A percentile compares a stretch with the other conserved stretches of the same genome.
Conservation (phyloP, 768 basidiomycete species). For the Amanita inopinata region DNA sequence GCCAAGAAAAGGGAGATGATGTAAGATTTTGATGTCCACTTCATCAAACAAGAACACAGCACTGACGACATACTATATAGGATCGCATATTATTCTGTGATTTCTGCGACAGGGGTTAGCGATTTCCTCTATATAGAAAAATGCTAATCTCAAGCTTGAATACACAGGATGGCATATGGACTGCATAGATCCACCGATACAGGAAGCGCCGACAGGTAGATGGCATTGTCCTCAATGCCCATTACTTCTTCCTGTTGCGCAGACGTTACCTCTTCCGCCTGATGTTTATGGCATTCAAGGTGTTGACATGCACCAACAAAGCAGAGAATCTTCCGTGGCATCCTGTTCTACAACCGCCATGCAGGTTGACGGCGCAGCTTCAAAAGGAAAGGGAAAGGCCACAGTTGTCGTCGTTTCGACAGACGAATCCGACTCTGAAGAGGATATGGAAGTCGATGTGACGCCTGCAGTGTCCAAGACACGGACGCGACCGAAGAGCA, state of each 20-base stretch:
- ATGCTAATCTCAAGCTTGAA: constrained; percentile 8
- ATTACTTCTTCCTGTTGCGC: constrained; percentile 18
- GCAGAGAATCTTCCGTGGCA: constrained; percentile 31
- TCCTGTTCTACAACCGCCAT: too few species aligned
- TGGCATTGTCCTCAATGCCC: constrained; percentile 71
- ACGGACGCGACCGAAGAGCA: constrained; percentile 16
- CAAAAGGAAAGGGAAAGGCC: constrained; percentile 23
- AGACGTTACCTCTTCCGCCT: neutral
- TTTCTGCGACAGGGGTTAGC: constrained; percentile 79
- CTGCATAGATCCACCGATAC: constrained; percentile 66
- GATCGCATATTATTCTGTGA: constrained; percentile 85
- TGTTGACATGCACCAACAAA: constrained; percentile 8
- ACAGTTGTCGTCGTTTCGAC: constrained; percentile 17
- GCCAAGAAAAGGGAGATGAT: constrained; percentile 77
- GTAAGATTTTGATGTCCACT: constrained; percentile 43
- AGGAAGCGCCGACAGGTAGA: constrained; percentile 60
- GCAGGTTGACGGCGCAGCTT: constrained; percentile 10
- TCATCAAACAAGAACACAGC: constrained; percentile 8
- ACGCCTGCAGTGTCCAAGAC: constrained; percentile 15
- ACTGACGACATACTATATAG: constrained; percentile 27
- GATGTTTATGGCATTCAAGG: constrained; percentile 8
- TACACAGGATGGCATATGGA: constrained; percentile 73
- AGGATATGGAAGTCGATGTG: constrained; percentile 21
- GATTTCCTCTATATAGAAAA: constrained; percentile 1
- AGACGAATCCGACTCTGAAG: constrained; percentile 21